Conservation (phyloP, 2,329 filamentous ascomycete genomes). For the Venturia carpophila region DNA sequence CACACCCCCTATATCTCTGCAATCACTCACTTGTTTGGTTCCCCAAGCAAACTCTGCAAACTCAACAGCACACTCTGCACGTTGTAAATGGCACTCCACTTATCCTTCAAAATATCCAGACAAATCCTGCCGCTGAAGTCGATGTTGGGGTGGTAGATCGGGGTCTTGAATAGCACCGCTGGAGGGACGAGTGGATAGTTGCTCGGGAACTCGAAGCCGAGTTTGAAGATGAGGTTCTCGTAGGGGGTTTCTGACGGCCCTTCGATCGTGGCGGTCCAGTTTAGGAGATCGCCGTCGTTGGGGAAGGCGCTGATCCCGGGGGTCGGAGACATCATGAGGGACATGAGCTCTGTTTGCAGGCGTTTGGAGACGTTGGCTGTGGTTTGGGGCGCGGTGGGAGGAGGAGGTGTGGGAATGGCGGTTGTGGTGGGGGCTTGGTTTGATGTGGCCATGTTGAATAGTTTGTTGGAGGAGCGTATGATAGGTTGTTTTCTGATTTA, state of each 20-base stretch:
- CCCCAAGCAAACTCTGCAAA: slow-evolving; percentile 86
- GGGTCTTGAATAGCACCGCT: slow-evolving; percentile 92
- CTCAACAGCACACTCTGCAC: slow-evolving; percentile 89
- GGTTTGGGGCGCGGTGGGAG: slow-evolving; percentile 19
- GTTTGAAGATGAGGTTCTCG: slow-evolving; percentile 78
- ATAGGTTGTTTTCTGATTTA: not conserved
- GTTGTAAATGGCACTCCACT: slow-evolving; percentile 98
- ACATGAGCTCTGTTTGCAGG: slow-evolving; percentile 95
- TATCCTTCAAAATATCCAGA: slow-evolving; percentile 96
- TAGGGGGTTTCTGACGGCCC: slow-evolving; percentile 91
- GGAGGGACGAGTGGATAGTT: slow-evolving; percentile 93
- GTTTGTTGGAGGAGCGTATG: not conserved
- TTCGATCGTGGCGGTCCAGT: slow-evolving; percentile 89
- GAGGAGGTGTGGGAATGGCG: not conserved
- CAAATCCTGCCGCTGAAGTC: slow-evolving; percentile 97
- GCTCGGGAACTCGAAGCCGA: slow-evolving; percentile 79
- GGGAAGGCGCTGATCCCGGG: slow-evolving; percentile 95
- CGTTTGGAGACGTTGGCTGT: slow-evolving; percentile 42
- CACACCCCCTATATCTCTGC: not conserved
- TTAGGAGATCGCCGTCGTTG: slow-evolving; percentile 80
- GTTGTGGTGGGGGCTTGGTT: slow-evolving; percentile 12
- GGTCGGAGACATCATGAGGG: slow-evolving; percentile 91
- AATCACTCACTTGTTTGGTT: slow-evolving; percentile 85
- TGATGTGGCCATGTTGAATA: slow-evolving; percentile 12
- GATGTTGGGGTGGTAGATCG: slow-evolving; percentile 98